Evolutionary conservation across 2,329 filamentous ascomycete genomes (phyloP).

Genomic region (Trichoderma asperellum): DNA sequence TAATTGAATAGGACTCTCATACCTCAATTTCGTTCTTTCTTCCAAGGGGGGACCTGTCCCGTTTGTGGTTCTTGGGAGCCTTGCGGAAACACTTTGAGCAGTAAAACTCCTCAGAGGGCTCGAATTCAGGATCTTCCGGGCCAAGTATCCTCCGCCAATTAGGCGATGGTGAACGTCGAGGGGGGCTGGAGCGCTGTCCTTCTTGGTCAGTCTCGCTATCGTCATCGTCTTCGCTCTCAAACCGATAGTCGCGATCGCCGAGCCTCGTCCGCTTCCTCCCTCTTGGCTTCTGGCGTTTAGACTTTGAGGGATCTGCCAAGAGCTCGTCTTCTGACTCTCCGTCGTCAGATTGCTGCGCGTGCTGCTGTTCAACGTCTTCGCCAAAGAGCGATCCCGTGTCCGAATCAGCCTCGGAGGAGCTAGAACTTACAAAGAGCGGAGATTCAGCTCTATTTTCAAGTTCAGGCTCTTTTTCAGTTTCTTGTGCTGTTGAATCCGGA

Average conservation of each 20-base stretch:
- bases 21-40: slow-evolving; percentile 34
- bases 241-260: background rate
- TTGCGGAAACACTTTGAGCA: slow-evolving; percentile 42
- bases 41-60: slow-evolving; percentile 29
- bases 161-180: slow-evolving; percentile 34
- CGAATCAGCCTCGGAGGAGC: background rate
- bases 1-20: background rate
- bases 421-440: background rate
- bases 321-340: background rate
- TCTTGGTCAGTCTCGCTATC: slow-evolving; percentile 28
- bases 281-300: slow-evolving; percentile 10
- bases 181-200: background rate
- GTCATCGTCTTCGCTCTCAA: slow-evolving; percentile 3
- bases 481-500: background rate
- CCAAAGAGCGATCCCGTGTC: background rate
- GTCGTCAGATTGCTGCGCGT: background rate
- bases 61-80: slow-evolving; percentile 36
- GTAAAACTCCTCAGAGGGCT: slow-evolving; percentile 38
- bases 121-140: slow-evolving; percentile 33
- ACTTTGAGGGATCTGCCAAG: slow-evolving; percentile 12
- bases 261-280: background rate
- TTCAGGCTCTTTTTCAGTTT: background rate
- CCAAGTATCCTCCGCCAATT: slow-evolving; percentile 37
- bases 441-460: background rate
- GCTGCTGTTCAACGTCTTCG: background rate